Evolutionary conservation across 148 eudicot genomes (phyloP).

Genomic region (Agrostemma githago): DNA sequence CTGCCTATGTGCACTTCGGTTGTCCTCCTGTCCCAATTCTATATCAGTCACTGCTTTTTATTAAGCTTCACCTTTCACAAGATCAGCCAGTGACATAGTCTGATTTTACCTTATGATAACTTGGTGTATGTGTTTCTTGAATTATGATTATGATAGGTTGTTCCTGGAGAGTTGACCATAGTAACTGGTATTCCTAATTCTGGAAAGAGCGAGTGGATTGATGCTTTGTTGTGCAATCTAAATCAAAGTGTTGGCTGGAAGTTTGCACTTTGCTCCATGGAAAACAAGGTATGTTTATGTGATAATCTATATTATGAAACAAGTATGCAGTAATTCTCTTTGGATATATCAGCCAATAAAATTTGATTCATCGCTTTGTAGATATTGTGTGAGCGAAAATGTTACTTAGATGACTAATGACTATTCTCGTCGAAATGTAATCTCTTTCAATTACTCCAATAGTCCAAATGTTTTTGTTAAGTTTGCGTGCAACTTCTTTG

Average conservation of each 20-base stretch:
- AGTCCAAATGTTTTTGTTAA: too few relatives aligned
- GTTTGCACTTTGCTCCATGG: slow-evolving; percentile 97
- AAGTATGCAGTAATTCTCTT: neutral
- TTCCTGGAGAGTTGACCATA: slow-evolving; percentile 93
- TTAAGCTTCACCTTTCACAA: neutral
- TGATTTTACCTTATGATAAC: neutral
- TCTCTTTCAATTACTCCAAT: too few relatives aligned
- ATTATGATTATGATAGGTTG: slow-evolving; percentile 48
- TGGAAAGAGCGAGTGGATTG: slow-evolving; percentile 99
- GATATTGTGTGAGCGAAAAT: neutral
- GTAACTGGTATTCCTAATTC: slow-evolving; percentile 98
- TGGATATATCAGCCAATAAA: neutral
- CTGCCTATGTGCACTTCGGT: too few relatives aligned
- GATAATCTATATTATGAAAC: neutral
- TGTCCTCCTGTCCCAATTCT: neutral
- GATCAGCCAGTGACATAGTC: neutral
- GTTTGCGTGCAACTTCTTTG: too few relatives aligned
- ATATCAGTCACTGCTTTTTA: neutral
- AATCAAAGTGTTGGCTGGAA: slow-evolving; percentile 71
- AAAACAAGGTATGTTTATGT: slow-evolving; percentile 59
- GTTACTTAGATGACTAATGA: neutral
- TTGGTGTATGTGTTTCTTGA: neutral
- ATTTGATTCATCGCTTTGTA: neutral
- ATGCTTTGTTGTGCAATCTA: slow-evolving; percentile 88
- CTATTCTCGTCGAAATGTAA: neutral